phyloP scores from a whole-genome alignment of 2,329 filamentous ascomycete genomes.

The Microcyclosporella mali region DNA sequence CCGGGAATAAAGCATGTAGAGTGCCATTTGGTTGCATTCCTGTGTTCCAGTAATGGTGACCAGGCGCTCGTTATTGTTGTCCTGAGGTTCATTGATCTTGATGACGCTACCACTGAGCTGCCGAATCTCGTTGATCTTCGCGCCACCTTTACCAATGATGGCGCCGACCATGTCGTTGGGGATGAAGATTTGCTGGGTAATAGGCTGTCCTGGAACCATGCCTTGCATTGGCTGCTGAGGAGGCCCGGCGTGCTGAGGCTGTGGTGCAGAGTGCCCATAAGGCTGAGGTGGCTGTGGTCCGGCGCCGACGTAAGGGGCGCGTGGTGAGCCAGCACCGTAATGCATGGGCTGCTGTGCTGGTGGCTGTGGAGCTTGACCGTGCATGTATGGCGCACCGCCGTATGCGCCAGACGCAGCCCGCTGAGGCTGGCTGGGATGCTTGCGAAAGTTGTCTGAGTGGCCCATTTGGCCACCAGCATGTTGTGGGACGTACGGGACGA shows the following conservation, averaged over 20 bases:
- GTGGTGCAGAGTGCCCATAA: constrained; percentile 47
- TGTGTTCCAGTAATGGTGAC: constrained; percentile 97
- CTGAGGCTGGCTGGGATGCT: constrained; percentile 65
- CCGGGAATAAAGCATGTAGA: constrained; percentile 98
- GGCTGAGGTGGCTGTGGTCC: constrained; percentile 63
- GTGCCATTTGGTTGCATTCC: constrained; percentile 98
- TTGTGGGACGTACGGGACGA: constrained; percentile 95
- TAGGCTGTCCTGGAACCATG: constrained; percentile 69
- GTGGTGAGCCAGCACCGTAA: constrained; percentile 62
- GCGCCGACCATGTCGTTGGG: constrained; percentile 99
- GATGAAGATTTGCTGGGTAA: constrained; percentile 98
- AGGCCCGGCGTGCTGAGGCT: constrained; percentile 56
- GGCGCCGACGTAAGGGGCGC: constrained; percentile 68
- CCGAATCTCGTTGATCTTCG: constrained; percentile 98
- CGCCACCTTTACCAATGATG: constrained; percentile 96
- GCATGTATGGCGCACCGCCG: constrained; percentile 51
- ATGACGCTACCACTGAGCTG: constrained; percentile 96
- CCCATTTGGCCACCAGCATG: constrained; percentile 89
- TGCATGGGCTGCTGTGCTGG: constrained; percentile 61
- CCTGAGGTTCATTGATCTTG: constrained; percentile 99
- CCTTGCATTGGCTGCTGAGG: constrained; percentile 66
- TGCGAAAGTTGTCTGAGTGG: constrained; percentile 75
- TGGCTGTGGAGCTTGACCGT: constrained; percentile 39
- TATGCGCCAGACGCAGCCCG: constrained; percentile 55
- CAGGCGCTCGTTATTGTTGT: constrained; percentile 95